Percentiles rank a stretch among this genome's conserved stretches.
Evolutionary conservation across 805 yeast species (phyloP).

Genomic region (Wickerhamomyces queroliae): DNA sequence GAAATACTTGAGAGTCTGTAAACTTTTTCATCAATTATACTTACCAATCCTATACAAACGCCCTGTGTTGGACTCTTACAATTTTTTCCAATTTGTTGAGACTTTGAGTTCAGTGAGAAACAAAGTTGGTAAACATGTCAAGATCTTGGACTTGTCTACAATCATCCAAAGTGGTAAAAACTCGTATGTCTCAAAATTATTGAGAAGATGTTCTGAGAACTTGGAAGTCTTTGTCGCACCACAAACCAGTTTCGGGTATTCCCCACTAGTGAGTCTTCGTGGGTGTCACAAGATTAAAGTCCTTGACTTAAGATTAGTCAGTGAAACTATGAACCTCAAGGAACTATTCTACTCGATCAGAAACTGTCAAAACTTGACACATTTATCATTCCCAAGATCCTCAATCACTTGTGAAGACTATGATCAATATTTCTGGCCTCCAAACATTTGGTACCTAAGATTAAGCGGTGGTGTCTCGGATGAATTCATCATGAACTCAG

Average conservation of each 20-base stretch:
- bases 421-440: constrained; percentile 70
- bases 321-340: constrained; percentile 81
- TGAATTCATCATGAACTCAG: constrained; percentile 61
- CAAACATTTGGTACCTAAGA: constrained; percentile 60
- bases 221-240: constrained; percentile 79
- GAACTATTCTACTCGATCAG: constrained; percentile 75
- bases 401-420: constrained; percentile 65
- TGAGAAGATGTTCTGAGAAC: constrained; percentile 67
- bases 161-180: constrained; percentile 90
- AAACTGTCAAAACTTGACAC: constrained; percentile 56
- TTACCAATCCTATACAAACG: constrained; percentile 58
- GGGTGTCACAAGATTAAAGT: constrained; percentile 58
- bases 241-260: constrained; percentile 89
- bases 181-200: constrained; percentile 76
- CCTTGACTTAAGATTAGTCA: constrained; percentile 77
- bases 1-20: constrained; percentile 53
- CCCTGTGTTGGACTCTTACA: constrained; percentile 61
- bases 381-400: constrained; percentile 82
- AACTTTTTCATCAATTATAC: constrained; percentile 51
- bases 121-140: constrained; percentile 52
- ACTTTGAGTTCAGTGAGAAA: constrained; percentile 46
- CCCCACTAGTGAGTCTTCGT: constrained; percentile 79
- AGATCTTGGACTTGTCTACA: constrained; percentile 63
- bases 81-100: constrained; percentile 70
- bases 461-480: constrained; percentile 88